Conservation (phyloP, 2,329 filamentous ascomycete genomes). For the Colletotrichum acutatum region DNA sequence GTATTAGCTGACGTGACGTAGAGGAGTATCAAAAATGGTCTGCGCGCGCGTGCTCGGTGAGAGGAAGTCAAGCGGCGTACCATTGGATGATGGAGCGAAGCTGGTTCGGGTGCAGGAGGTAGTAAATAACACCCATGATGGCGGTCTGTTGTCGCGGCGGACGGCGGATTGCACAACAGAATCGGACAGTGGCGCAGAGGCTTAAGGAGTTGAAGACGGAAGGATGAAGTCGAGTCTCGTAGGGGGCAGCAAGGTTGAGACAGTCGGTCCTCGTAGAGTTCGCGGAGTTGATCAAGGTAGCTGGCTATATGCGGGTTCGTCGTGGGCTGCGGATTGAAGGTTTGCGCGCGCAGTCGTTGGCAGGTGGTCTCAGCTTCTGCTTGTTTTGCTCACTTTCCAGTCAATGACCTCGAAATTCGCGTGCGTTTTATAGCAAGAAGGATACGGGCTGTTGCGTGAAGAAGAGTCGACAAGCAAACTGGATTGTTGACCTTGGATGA, state of each 20-base stretch:
- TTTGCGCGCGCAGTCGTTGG: not conserved
- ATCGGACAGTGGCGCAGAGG: not conserved
- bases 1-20: conserved; percentile 11
- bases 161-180: not conserved
- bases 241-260: not conserved
- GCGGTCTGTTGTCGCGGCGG: conserved; percentile 31
- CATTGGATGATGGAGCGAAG: conserved; percentile 89
- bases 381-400: not conserved
- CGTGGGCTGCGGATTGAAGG: not conserved
- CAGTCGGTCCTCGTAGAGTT: not conserved
- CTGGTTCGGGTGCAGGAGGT: conserved; percentile 79
- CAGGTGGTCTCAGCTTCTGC: conserved; percentile 5
- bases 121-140: conserved; percentile 76
- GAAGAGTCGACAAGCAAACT: not conserved
- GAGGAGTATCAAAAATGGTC: not conserved
- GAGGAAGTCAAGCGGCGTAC: conserved; percentile 57
- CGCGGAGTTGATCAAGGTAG: not conserved
- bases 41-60: not conserved
- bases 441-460: not conserved
- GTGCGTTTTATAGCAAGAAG: not conserved
- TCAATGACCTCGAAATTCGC: not conserved
- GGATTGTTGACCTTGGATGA: not conserved
- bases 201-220: not conserved
- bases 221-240: not conserved
- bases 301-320: not conserved